These are phyloP conservation scores for Whalleya microplaca DNA, from an alignment of 2,329 filamentous ascomycete genomes.

Conservation along the genomic window DNA sequence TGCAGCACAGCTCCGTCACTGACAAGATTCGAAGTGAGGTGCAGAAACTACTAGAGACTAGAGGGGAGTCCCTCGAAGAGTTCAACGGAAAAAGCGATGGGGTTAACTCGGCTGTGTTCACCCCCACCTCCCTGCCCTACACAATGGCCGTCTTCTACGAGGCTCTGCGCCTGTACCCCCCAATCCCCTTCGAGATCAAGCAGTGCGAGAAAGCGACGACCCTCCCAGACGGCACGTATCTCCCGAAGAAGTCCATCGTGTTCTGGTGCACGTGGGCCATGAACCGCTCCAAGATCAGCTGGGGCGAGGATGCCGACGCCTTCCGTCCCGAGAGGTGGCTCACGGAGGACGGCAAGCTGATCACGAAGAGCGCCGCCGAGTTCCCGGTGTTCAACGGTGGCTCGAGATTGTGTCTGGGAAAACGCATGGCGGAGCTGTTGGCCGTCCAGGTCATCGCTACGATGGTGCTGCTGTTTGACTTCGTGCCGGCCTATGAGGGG, in stretches of 20 bases:
- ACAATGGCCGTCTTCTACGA: constrained; percentile 67
- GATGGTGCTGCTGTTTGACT: constrained; percentile 54
- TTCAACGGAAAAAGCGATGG: neutral
- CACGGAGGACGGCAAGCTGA: constrained; percentile 42
- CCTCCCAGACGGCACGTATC: constrained; percentile 63
- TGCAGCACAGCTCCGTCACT: constrained; percentile 50
- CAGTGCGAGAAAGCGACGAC: constrained; percentile 56
- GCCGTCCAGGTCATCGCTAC: constrained; percentile 59
- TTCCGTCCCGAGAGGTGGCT: constrained; percentile 65
- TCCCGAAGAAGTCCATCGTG: constrained; percentile 58
- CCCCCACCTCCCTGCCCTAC: constrained; percentile 54
- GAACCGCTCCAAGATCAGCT: constrained; percentile 59
- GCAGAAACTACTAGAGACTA: constrained; percentile 25
- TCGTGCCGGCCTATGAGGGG: constrained; percentile 46
- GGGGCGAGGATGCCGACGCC: constrained; percentile 58
- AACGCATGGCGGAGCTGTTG: constrained; percentile 66
- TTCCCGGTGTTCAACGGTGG: constrained; percentile 70
- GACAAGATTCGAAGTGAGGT: constrained; percentile 50
- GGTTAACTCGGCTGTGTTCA: constrained; percentile 41
- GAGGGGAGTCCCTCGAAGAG: constrained; percentile 6
- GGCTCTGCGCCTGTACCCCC: constrained; percentile 63
- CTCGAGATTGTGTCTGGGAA: constrained; percentile 62
- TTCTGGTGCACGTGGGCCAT: constrained; percentile 69
- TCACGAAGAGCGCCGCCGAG: constrained; percentile 54
- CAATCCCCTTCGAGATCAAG: constrained; percentile 69